Percentiles rank a stretch among this genome's conserved stretches.
Conservation (phyloP, 768 basidiomycete species). For the Suillus bovinus region DNA sequence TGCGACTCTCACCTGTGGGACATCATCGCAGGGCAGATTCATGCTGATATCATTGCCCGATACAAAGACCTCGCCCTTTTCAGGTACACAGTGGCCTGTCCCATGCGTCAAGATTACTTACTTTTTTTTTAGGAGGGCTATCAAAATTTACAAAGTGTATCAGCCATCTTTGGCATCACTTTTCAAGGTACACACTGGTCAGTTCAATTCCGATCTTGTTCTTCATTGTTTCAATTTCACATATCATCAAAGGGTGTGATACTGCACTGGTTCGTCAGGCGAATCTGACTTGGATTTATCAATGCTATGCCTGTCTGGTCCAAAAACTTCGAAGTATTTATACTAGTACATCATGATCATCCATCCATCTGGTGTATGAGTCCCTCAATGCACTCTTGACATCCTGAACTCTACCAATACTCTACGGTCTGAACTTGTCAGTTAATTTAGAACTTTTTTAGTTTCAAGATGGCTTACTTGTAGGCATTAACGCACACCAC, state of each 20-base stretch:
- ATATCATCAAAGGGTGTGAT: slow-evolving; percentile 46
- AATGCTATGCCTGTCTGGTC: too few relatives aligned
- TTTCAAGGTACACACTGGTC: slow-evolving; percentile 66
- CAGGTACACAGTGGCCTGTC: slow-evolving; percentile 44
- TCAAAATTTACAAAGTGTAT: slow-evolving; percentile 63
- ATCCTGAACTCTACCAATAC: too few relatives aligned
- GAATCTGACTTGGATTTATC: too few relatives aligned
- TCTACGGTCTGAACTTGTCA: too few relatives aligned
- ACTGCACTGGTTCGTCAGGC: slow-evolving; percentile 37
- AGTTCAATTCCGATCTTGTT: slow-evolving; percentile 17
- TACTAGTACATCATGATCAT: too few relatives aligned
- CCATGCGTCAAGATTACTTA: slow-evolving; percentile 4
- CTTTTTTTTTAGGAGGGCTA: slow-evolving; percentile 52
- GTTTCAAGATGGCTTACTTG: too few relatives aligned
- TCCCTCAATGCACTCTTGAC: too few relatives aligned
- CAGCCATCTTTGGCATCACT: slow-evolving; percentile 44
- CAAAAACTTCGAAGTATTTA: too few relatives aligned
- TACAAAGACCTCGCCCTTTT: slow-evolving; percentile 72
- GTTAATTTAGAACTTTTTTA: too few relatives aligned
- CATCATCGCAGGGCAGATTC: slow-evolving; percentile 58
- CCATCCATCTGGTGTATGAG: too few relatives aligned
- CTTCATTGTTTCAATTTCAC: background rate
- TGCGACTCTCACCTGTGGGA: slow-evolving; percentile 68
- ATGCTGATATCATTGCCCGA: slow-evolving; percentile 56
- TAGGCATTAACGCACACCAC: too few relatives aligned